phyloP scores from a whole-genome alignment of 176 grass and related monocot genomes.

The Ampelocalamus luodianensis region DNA sequence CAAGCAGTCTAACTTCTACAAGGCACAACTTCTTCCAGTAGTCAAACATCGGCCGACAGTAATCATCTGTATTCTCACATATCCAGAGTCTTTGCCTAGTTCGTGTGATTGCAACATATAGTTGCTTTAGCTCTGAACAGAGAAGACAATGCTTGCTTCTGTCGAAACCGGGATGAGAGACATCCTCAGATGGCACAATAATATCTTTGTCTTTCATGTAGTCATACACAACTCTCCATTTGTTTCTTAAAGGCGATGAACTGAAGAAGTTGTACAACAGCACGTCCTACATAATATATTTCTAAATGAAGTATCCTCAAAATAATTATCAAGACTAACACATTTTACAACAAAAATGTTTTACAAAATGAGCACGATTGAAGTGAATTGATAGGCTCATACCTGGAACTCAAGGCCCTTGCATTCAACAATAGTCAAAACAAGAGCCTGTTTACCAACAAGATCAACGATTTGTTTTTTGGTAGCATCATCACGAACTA shows the following conservation, averaged over 20 bases:
- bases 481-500: conserved; percentile 73
- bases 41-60: conserved; percentile 76
- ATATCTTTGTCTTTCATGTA: conserved; percentile 67
- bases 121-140: conserved; percentile 93
- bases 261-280: conserved; percentile 87
- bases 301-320: conserved; percentile 2
- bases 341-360: conserved; percentile 3
- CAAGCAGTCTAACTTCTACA: conserved; percentile 70
- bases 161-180: conserved; percentile 60
- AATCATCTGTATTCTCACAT: conserved; percentile 74
- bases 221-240: conserved; percentile 82
- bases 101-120: conserved; percentile 92
- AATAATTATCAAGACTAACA: not conserved
- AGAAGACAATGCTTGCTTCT: conserved; percentile 66
- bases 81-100: conserved; percentile 91
- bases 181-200: conserved; percentile 39
- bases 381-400: conserved; percentile 30
- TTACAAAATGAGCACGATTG: not conserved
- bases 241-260: conserved; percentile 68
- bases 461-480: conserved; percentile 71
- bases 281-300: conserved; percentile 65
- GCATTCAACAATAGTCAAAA: conserved; percentile 86
- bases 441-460: conserved; percentile 80
- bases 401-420: conserved; percentile 97
- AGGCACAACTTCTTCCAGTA: conserved; percentile 92